Conservation (phyloP, 2,329 filamentous ascomycete genomes). For the Chaetomiaceae sp. region DNA sequence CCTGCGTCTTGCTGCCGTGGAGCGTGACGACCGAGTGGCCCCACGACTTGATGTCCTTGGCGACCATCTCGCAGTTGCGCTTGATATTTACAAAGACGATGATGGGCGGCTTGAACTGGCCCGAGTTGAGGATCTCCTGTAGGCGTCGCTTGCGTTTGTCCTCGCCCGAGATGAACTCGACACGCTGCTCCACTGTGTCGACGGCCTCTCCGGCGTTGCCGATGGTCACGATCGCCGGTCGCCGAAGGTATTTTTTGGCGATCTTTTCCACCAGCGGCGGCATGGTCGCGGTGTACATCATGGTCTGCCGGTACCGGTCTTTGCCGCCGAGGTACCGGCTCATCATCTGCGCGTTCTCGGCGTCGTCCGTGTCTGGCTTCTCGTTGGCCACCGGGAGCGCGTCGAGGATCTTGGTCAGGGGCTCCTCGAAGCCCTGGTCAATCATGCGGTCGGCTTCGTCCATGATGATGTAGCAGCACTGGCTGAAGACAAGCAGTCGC, state of each 20-base stretch:
- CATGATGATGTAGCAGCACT: constrained; percentile 99
- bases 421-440: constrained; percentile 94
- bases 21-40: constrained; percentile 86
- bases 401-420: constrained; percentile 94
- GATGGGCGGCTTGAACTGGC: constrained; percentile 80
- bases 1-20: constrained; percentile 94
- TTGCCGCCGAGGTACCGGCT: constrained; percentile 67
- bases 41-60: constrained; percentile 89
- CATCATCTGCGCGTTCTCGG: constrained; percentile 85
- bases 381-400: constrained; percentile 89
- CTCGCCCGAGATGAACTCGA: constrained; percentile 85
- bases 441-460: constrained; percentile 99
- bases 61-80: constrained; percentile 93
- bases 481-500: constrained; percentile 82
- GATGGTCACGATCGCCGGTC: constrained; percentile 90
- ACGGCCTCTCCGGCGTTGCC: constrained; percentile 94
- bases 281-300: constrained; percentile 99
- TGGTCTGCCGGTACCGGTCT: constrained; percentile 88
- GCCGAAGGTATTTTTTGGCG: constrained; percentile 90
- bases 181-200: constrained; percentile 94
- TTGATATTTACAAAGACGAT: constrained; percentile 99
- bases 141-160: constrained; percentile 96
- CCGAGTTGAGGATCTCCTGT: constrained; percentile 77
- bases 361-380: constrained; percentile 90
- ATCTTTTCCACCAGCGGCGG: constrained; percentile 87